Evolutionary conservation across 345 rosid species (phyloP), one percentile per base, ranked within the genome.

Genomic region (Eucalyptus cladocalyx): DNA sequence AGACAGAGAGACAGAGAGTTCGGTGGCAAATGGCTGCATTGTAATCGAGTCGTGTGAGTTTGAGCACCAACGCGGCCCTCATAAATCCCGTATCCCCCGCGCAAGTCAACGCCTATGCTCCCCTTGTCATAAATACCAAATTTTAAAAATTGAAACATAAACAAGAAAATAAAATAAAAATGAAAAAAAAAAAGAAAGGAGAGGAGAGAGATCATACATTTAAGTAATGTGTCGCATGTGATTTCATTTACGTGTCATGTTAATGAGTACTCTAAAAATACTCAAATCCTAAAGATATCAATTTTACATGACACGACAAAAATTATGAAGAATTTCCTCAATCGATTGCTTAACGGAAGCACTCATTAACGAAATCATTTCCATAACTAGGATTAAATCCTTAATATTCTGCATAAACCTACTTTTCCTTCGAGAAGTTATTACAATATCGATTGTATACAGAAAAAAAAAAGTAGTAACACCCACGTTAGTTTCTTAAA

Each of bases 261-360:
- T 16, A 15, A n/a, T 3, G 37, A n/a, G 21, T n/a, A 4, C 76
- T n/a, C 6, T n/a, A 34, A 32, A n/a, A 34, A 69, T 34, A 3
- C 13, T 34, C 42, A 32, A 17, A 69, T 32, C 8, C 21, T n/a
- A 0, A 8, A 65, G 1, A 30, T 14, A 3, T 30, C 1, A 4
- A 13, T 30, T 65, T 65, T 67, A 32, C 80, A 32, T 8, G 6
- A 69, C 15, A 32, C 0, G 12, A 8, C 2, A 62, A 30, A 65
- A 30, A 16, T 2, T 13, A 15, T 7, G n/a, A 17, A 32, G 5
- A 67, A 17, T 17, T 67, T 67, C 0, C 3, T 30, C 3, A 0
- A 65, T 0, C 19, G 0, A 65, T 65, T 15, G 3, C 6, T n/a
- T n/a, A 65, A 30, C 1, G 15, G 76, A 65, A 40, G 4, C 80